Evolutionary conservation across 768 basidiomycete genomes (phyloP), one percentile per base, ranked within the genome.

Genomic region (Phaeotremella skinneri): DNA sequence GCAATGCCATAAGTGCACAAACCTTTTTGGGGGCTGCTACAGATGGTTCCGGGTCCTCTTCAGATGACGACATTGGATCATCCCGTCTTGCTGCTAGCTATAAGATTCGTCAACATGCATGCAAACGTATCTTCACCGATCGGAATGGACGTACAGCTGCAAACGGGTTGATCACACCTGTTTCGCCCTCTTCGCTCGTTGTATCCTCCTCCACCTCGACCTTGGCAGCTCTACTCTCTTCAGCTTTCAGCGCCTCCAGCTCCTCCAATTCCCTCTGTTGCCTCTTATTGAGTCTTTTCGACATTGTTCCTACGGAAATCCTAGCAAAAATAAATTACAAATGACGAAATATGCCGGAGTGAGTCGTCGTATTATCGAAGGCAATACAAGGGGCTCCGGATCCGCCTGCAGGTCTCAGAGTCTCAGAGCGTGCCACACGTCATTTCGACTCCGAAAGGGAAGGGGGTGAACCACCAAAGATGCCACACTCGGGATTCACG

Each of bases 241-340:
- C 52, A 26, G 59, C 53, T 55, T 70, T 57, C 1, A 80, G 81
- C 1, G 83, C 82, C 32, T 84, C 81, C 1, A 93, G 83, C 63
- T 93, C 89, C 59, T 91, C 89, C 23, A 85, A 81, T 69, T 91
- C 89, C 47, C 91, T 80, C 69, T 92, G 89, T 75, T 91, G 90
- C 49, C 91, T 82, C 78, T 90, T 93, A 78, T 84, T 92, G n/a
- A 78, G 59, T 32, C 78, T 55, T 45, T 74, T 76, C 17, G 73
- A 66, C 75, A 76, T 76, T 37, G 7, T 45, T 3, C 27, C 29
- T 9, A 39, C n/a, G 37, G 9, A 9, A 39, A 39, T 9, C 9
- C 9, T n/a, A 39, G n/a, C 11, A 39, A 39, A 39, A 9, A 39
- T n/a, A 39, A 39, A 39, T 9, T 39, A 9, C 9, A 39, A 39